Conservation (phyloP, 371 early-diverging fungal species). For the Chytridium lagenaria region DNA sequence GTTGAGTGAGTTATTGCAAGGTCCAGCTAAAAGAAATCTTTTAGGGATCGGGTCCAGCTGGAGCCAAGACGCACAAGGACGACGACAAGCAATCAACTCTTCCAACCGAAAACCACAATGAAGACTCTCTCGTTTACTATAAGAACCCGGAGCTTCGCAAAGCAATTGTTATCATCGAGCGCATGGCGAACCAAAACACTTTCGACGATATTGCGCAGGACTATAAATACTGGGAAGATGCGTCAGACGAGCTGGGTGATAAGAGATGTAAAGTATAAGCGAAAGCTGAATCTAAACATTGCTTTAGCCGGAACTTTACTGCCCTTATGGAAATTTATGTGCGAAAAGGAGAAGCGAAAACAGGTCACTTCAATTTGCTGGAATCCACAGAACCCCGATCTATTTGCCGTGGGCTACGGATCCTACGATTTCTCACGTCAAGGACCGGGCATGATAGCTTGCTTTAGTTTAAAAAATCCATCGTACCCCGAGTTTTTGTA, state of each 20-base stretch:
- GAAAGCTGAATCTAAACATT: neutral
- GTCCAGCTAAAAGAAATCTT: neutral
- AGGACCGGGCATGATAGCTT: slow-evolving; percentile 65
- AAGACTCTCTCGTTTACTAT: slow-evolving; percentile 55
- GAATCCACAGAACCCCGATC: slow-evolving; percentile 57
- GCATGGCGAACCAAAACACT: slow-evolving; percentile 70
- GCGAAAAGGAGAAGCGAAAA: slow-evolving; percentile 63
- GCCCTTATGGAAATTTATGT: slow-evolving; percentile 65
- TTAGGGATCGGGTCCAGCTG: slow-evolving; percentile 29
- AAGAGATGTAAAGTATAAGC: slow-evolving; percentile 42
- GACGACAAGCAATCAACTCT: slow-evolving; percentile 53
- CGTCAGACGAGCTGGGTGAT: slow-evolving; percentile 62
- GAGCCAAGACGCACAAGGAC: slow-evolving; percentile 60
- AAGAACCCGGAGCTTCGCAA: slow-evolving; percentile 57
- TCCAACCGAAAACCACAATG: slow-evolving; percentile 51
- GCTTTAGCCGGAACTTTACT: slow-evolving; percentile 53
- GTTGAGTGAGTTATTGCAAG: slow-evolving; percentile 11
- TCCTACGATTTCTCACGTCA: slow-evolving; percentile 63
- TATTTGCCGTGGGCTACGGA: slow-evolving; percentile 66
- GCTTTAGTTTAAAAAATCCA: slow-evolving; percentile 65
- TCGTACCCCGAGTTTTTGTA: slow-evolving; percentile 62
- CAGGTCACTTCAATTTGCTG: slow-evolving; percentile 62
- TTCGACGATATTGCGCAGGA: slow-evolving; percentile 68
- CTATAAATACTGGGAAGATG: slow-evolving; percentile 71
- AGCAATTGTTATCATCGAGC: slow-evolving; percentile 57